These are phyloP conservation scores for Monilinia fructigena DNA, from an alignment of 2,329 filamentous ascomycete species.

Conservation along the genomic window DNA sequence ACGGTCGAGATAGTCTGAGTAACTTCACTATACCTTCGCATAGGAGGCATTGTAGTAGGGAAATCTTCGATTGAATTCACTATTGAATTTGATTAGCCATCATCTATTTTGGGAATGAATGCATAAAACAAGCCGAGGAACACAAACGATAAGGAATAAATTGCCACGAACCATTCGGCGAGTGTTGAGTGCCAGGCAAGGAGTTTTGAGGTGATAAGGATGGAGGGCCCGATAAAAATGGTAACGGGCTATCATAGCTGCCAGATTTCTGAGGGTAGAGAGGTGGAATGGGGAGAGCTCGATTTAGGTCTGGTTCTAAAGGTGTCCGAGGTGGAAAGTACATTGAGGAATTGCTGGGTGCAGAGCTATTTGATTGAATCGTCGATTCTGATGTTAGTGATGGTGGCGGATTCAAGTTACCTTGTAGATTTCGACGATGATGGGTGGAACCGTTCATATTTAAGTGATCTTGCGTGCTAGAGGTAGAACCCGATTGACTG, in stretches of 20 bases:
- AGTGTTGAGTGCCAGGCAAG: slow-evolving; percentile 29
- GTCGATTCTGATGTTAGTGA: slow-evolving; percentile 38
- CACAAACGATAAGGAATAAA: neutral
- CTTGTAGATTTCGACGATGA: slow-evolving; percentile 31
- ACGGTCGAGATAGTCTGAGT: slow-evolving; percentile 15
- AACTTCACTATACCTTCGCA: slow-evolving; percentile 30
- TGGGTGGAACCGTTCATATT: slow-evolving; percentile 31
- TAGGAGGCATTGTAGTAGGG: slow-evolving; percentile 33
- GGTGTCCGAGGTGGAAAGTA: slow-evolving; percentile 38
- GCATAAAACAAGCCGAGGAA: neutral
- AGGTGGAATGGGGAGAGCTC: slow-evolving; percentile 35
- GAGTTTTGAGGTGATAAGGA: slow-evolving; percentile 37
- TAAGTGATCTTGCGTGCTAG: slow-evolving; percentile 24
- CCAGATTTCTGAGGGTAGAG: slow-evolving; percentile 35
- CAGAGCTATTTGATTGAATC: slow-evolving; percentile 33
- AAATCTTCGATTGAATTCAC: slow-evolving; percentile 30
- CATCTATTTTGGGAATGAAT: neutral
- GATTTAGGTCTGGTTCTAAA: slow-evolving; percentile 37
- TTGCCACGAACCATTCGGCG: slow-evolving; percentile 35
- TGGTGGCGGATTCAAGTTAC: slow-evolving; percentile 32
- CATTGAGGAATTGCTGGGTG: slow-evolving; percentile 33
- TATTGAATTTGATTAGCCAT: slow-evolving; percentile 24
- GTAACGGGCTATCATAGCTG: slow-evolving; percentile 36
- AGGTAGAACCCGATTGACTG: slow-evolving; percentile 26
- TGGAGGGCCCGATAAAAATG: slow-evolving; percentile 32